These are phyloP conservation scores for Nicotiana sylvestris DNA, from an alignment of 257 asterid genomes.

Conservation along the genomic window DNA sequence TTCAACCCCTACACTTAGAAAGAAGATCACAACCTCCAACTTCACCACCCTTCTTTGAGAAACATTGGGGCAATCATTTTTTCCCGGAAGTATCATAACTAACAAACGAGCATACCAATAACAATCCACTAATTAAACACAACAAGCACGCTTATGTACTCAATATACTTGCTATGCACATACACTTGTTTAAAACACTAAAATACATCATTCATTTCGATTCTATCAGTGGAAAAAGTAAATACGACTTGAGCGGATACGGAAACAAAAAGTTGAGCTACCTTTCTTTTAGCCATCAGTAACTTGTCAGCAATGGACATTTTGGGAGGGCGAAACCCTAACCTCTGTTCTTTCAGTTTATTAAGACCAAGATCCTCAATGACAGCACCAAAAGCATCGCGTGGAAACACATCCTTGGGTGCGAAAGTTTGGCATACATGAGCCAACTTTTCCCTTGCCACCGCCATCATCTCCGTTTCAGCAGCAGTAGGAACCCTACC, in stretches of 20 bases:
- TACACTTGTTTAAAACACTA: no score
- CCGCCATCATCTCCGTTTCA: conserved; percentile 76
- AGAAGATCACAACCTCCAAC: background rate
- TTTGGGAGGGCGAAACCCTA: conserved; percentile 75
- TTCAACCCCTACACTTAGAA: background rate
- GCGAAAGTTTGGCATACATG: conserved; percentile 72
- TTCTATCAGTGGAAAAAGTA: background rate
- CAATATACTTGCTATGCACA: background rate
- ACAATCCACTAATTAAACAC: background rate
- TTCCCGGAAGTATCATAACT: background rate
- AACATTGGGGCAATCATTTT: background rate
- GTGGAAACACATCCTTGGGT: conserved; percentile 88
- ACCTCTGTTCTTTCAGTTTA: conserved; percentile 64
- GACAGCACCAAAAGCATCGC: conserved; percentile 73
- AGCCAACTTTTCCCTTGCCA: conserved; percentile 62
- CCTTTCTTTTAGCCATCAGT: conserved; percentile 73
- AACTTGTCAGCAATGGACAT: conserved; percentile 80
- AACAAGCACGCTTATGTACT: background rate
- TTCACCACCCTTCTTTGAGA: background rate
- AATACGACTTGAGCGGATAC: background rate
- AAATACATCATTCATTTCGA: background rate
- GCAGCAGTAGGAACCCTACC: conserved; percentile 74
- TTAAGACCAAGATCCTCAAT: conserved; percentile 91
- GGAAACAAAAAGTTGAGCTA: conserved; percentile 23
- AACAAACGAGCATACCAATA: background rate